Conservation (phyloP, 768 basidiomycete genomes). For the Trametes punicea region DNA sequence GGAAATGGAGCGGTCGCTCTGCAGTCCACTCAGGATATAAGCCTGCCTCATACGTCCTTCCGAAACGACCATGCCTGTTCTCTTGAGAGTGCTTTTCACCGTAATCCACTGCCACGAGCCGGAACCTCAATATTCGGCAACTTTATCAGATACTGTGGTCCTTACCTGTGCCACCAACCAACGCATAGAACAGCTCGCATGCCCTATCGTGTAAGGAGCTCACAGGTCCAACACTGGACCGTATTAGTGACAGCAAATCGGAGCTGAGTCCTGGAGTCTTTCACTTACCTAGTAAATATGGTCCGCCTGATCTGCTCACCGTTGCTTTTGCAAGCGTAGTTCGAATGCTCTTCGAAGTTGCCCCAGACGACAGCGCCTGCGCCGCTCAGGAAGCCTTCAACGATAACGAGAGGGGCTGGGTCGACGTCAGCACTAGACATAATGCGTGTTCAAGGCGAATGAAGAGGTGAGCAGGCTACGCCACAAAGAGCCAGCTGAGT, state of each 20-base stretch:
- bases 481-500: not conserved
- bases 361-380: conserved; percentile 40
- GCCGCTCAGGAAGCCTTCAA: conserved; percentile 46
- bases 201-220: conserved; percentile 53
- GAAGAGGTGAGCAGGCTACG: not conserved
- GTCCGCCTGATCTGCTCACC: conserved; percentile 22
- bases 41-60: conserved; percentile 37
- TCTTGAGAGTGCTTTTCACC: conserved; percentile 40
- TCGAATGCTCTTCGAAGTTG: conserved; percentile 34
- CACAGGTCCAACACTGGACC: conserved; percentile 44
- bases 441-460: not conserved
- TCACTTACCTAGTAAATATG: conserved; percentile 31
- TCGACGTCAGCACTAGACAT: not conserved
- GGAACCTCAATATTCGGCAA: not conserved
- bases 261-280: not conserved
- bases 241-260: conserved; percentile 8
- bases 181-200: conserved; percentile 46
- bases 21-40: conserved; percentile 47
- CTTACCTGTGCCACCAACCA: conserved; percentile 44
- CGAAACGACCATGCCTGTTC: conserved; percentile 41
- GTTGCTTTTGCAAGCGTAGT: conserved; percentile 21
- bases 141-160: not conserved
- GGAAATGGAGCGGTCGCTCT: conserved; percentile 42
- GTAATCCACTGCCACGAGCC: conserved; percentile 44
- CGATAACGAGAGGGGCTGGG: conserved; percentile 40